Evolutionary conservation across 345 rosid species (phyloP).

Genomic region (Anastatica hierochuntica): DNA sequence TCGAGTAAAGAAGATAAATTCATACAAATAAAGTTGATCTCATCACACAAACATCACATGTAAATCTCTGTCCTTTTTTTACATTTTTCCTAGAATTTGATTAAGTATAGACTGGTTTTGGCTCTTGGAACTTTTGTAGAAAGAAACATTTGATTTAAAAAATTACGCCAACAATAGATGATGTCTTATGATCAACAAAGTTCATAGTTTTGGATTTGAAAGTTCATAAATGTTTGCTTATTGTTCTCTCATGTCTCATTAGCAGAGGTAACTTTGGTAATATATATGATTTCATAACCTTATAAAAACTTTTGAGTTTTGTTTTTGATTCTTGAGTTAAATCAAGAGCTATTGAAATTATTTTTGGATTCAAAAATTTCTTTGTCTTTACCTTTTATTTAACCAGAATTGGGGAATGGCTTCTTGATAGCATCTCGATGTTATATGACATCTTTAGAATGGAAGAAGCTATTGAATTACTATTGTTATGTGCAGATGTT

Average conservation of each 20-base stretch:
- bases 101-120: neutral
- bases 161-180: neutral
- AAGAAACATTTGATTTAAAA: neutral
- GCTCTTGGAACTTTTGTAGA: neutral
- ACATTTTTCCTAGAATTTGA: constrained; percentile 7
- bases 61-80: constrained; percentile 15
- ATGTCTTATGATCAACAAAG: neutral
- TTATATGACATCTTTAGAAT: constrained; percentile 61
- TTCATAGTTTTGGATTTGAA: neutral
- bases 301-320: too few species aligned
- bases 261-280: constrained; percentile 68
- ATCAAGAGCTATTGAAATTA: too few species aligned
- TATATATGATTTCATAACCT: neutral
- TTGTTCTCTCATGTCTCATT: constrained; percentile 56
- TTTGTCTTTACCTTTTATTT: neutral
- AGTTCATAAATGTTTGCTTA: constrained; percentile 73
- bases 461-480: constrained; percentile 33
- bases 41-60: too few species aligned
- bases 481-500: constrained; percentile 42
- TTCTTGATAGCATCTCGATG: constrained; percentile 55
- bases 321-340: neutral
- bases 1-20: constrained; percentile 13
- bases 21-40: neutral
- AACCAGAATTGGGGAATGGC: constrained; percentile 48
- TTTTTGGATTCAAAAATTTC: too few species aligned